A percentile compares a stretch with the other conserved stretches of the same genome.
Evolutionary conservation across 2,329 filamentous ascomycete genomes (phyloP).

Genomic region (Dothiorella sarmentorum): DNA sequence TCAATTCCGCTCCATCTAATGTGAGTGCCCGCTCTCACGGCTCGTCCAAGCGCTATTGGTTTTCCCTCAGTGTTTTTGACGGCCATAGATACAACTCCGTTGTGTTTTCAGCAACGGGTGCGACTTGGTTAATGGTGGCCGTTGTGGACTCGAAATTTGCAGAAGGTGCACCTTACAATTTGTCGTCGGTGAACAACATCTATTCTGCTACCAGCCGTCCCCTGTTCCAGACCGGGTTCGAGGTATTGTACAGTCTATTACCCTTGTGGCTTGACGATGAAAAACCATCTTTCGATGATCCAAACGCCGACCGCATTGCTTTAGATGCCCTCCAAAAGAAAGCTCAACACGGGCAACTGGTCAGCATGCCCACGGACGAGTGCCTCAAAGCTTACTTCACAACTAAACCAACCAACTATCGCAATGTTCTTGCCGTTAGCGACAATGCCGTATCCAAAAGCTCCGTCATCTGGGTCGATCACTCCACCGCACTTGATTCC

Average conservation of each 20-base stretch:
- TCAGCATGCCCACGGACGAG: neutral
- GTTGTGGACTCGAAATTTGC: neutral
- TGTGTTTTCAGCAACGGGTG: neutral
- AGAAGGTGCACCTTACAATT: neutral
- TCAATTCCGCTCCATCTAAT: neutral
- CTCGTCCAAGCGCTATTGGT: too few relatives aligned
- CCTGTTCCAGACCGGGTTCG: too few relatives aligned
- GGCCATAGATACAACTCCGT: neutral
- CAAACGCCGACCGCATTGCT: too few relatives aligned
- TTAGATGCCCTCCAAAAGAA: neutral
- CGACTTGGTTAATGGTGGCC: neutral
- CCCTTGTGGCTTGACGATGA: too few relatives aligned
- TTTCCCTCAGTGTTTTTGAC: neutral
- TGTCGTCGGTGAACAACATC: too few relatives aligned
- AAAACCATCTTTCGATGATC: too few relatives aligned
- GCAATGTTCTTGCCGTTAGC: neutral
- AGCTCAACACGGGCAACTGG: neutral
- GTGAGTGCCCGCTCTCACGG: neutral
- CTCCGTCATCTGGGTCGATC: neutral
- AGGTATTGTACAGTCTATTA: too few relatives aligned
- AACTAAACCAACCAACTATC: neutral
- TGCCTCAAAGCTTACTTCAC: neutral
- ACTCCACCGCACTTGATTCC: too few relatives aligned
- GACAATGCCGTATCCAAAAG: neutral
- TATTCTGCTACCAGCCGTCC: too few relatives aligned